Base-by-base conservation (phyloP, 2,329 filamentous ascomycete genomes). In the Aspergillus tanneri region DNA sequence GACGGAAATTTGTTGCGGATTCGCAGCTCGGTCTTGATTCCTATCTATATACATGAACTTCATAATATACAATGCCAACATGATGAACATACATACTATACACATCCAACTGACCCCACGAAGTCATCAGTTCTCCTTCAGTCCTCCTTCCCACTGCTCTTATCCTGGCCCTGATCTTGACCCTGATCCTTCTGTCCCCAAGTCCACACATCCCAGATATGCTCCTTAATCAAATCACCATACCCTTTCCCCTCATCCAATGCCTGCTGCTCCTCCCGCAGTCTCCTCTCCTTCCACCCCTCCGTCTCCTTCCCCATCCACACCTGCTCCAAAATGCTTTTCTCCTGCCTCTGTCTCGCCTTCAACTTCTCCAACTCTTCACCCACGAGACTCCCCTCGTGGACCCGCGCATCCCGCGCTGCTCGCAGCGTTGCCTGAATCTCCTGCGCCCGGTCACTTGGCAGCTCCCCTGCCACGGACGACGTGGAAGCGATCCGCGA, bases 131-230 rank as follows among this genome's bases (percentile, higher is more conserved):
- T n/a, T n/a, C n/a, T n/a, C n/a, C 11, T 34, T 36, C 14, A 36
- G 5, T 5, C 34, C 10, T 14, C 22, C 30, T 43, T 32, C 11
- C 25, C 41, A 16, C 36, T 11, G 23, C 36, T 28, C 6, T 51
- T 36, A 27, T 47, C 34, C n/a, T 52, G 24, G 22, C 21, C 32
- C 32, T 25, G 22, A 16, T 14, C 45, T 23, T 39, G 10, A 3
- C 3, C 28, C 23, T 48, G 46, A 37, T 53, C 49, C 43, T 61
- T 62, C 51, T 64, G 64, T 27, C 66, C 64, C 65, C 64, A 67
- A 50, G 66, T 72, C 71, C 71, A 74, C 23, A 73, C 72, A 49
- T 75, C 72, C 69, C 67, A 72, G 36, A 75, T 67, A 66, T 75
- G 68, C 50, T 74, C 70, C 53, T 66, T 64, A 42, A 75, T 75